These are phyloP conservation scores for Lactarius vividus DNA, from an alignment of 768 basidiomycete species.

Conservation along the genomic window DNA sequence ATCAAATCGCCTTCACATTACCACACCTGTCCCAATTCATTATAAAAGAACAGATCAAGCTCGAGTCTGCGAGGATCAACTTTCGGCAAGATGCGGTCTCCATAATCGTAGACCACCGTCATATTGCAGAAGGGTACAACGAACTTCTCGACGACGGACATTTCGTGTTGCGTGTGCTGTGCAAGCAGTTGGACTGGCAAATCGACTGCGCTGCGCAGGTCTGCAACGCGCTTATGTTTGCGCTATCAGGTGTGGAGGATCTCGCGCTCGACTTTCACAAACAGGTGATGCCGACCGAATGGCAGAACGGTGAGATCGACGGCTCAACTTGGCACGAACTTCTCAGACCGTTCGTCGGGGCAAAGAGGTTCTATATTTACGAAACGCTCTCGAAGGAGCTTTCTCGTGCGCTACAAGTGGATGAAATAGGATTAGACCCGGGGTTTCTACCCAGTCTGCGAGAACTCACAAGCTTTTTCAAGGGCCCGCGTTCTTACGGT, in stretches of 20 bases:
- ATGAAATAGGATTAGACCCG: background rate
- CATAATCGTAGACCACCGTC: too few relatives aligned
- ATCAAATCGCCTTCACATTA: too few relatives aligned
- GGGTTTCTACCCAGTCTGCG: background rate
- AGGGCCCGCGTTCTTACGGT: background rate
- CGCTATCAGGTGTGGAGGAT: background rate
- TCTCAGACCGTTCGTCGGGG: background rate
- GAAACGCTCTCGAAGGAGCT: background rate
- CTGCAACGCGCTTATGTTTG: background rate
- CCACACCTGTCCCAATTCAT: too few relatives aligned
- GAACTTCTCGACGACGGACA: too few relatives aligned
- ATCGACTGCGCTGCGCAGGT: background rate
- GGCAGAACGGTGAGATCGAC: background rate
- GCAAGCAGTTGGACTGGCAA: background rate
- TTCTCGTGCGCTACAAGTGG: background rate
- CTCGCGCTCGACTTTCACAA: background rate
- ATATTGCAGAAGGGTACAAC: too few relatives aligned
- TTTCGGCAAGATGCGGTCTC: too few relatives aligned
- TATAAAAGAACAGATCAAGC: too few relatives aligned
- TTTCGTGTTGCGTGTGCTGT: background rate
- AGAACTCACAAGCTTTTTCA: background rate
- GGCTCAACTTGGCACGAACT: background rate
- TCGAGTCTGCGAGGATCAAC: too few relatives aligned
- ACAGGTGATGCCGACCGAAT: background rate
- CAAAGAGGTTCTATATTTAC: background rate